Evolutionary conservation across 306 rosid genomes (phyloP).

Genomic region (Datisca glomerata): DNA sequence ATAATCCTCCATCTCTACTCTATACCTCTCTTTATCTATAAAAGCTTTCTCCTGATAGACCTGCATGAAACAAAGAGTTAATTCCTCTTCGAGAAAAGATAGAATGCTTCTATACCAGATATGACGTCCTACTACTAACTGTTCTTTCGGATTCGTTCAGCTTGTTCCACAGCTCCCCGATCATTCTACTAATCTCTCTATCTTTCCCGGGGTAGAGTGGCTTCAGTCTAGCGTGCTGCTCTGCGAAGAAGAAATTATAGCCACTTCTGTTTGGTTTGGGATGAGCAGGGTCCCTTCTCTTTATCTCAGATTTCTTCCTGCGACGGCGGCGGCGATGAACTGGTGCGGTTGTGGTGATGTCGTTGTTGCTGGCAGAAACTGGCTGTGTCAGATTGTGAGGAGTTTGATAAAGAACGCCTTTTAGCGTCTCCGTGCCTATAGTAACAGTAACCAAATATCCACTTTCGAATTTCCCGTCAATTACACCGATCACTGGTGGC

Average conservation of each 20-base stretch:
- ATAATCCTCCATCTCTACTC: constrained; percentile 71
- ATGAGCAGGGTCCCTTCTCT: constrained; percentile 76
- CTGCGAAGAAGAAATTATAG: constrained; percentile 88
- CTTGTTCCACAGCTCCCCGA: constrained; percentile 91
- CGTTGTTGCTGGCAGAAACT: constrained; percentile 16
- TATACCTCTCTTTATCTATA: constrained; percentile 78
- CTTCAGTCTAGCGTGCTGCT: constrained; percentile 82
- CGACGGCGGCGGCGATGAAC: constrained; percentile 61
- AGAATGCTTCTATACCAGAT: no score
- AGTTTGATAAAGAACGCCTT: constrained; percentile 69
- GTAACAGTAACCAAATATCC: constrained; percentile 86
- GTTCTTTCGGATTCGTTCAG: constrained; percentile 43
- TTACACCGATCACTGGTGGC: constrained; percentile 49
- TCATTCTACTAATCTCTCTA: constrained; percentile 81
- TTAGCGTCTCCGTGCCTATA: constrained; percentile 59
- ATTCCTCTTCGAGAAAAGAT: no score
- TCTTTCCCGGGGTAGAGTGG: constrained; percentile 75
- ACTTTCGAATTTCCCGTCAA: constrained; percentile 86
- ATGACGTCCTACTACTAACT: constrained; percentile 38
- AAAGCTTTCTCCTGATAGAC: constrained; percentile 84
- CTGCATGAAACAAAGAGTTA: constrained; percentile 20
- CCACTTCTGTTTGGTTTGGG: constrained; percentile 96
- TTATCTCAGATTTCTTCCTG: constrained; percentile 74
- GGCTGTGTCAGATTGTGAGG: constrained; percentile 22
- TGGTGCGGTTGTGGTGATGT: constrained; percentile 19